A percentile compares a stretch with the other conserved stretches of the same genome.
Conservation (phyloP, 495 filamentous ascomycete species). For the Elaphomyces granulatus region DNA sequence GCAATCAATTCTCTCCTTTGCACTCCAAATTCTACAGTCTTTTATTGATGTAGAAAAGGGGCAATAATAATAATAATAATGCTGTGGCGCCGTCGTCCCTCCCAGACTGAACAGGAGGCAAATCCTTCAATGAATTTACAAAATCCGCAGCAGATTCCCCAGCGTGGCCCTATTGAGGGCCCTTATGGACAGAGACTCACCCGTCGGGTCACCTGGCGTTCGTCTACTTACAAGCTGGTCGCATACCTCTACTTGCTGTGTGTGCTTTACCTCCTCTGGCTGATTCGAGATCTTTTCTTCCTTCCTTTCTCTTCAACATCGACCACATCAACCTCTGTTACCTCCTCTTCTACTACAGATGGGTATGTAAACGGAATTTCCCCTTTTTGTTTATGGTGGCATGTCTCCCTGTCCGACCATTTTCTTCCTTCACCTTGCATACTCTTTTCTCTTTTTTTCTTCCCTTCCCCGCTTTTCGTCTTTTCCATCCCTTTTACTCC, state of each 20-base stretch:
- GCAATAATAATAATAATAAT: background rate
- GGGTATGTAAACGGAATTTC: background rate
- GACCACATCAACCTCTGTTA: background rate
- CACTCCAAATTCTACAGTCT: background rate
- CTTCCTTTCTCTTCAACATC: conserved; percentile 17
- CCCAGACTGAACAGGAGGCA: conserved; percentile 26
- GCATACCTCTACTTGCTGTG: conserved; percentile 33
- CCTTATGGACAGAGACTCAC: conserved; percentile 31
- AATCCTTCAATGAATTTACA: conserved; percentile 21
- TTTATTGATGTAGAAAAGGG: no score
- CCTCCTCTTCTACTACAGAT: background rate
- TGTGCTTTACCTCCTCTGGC: conserved; percentile 33
- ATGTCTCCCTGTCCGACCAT: no score
- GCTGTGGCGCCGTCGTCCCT: conserved; percentile 31
- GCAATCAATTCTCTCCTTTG: no score
- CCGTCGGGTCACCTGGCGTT: conserved; percentile 37
- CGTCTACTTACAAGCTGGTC: conserved; percentile 36
- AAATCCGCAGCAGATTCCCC: conserved; percentile 12
- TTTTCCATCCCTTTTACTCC: no score
- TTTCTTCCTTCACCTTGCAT: no score
- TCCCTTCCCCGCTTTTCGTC: no score
- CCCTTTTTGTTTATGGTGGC: no score
- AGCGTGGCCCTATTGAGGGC: conserved; percentile 32
- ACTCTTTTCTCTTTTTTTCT: no score
- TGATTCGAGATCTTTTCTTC: conserved; percentile 34